Conservation (phyloP, 169 alveolate species). For the Fabrea salina region DNA sequence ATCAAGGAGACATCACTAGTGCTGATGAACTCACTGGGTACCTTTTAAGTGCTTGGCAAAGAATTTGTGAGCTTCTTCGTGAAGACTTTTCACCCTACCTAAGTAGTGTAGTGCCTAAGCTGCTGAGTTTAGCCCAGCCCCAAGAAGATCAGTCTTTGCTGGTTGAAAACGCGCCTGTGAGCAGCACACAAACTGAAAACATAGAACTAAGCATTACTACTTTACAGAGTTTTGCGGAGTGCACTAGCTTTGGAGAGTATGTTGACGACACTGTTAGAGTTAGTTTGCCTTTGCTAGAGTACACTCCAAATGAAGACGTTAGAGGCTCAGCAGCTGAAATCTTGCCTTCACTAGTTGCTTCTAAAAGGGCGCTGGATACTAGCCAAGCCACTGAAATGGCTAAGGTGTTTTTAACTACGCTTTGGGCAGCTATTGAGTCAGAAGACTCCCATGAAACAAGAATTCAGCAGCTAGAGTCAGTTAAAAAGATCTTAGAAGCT, state of each 20-base stretch:
- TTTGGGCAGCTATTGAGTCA: constrained; percentile 54
- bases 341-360: constrained; percentile 62
- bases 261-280: constrained; percentile 57
- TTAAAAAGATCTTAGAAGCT: constrained; percentile 60
- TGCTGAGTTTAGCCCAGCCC: constrained; percentile 64
- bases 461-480: constrained; percentile 52
- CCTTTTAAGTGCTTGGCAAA: constrained; percentile 78
- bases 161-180: too few species aligned
- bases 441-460: constrained; percentile 72
- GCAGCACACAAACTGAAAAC: constrained; percentile 73
- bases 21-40: constrained; percentile 4
- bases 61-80: constrained; percentile 64
- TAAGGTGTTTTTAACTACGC: constrained; percentile 55
- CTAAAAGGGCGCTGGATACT: constrained; percentile 38
- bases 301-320: constrained; percentile 60
- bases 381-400: not conserved
- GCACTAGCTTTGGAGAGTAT: too few species aligned
- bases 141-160: too few species aligned
- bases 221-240: constrained; percentile 55
- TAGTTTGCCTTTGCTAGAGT: constrained; percentile 44
- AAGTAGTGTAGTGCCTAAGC: constrained; percentile 59
- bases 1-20: constrained; percentile 42
- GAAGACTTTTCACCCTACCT: constrained; percentile 60
- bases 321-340: constrained; percentile 72
- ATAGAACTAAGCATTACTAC: constrained; percentile 66